These are phyloP conservation scores for Monilinia fructigena DNA, from an alignment of 2,329 filamentous ascomycete species.

Conservation along the genomic window DNA sequence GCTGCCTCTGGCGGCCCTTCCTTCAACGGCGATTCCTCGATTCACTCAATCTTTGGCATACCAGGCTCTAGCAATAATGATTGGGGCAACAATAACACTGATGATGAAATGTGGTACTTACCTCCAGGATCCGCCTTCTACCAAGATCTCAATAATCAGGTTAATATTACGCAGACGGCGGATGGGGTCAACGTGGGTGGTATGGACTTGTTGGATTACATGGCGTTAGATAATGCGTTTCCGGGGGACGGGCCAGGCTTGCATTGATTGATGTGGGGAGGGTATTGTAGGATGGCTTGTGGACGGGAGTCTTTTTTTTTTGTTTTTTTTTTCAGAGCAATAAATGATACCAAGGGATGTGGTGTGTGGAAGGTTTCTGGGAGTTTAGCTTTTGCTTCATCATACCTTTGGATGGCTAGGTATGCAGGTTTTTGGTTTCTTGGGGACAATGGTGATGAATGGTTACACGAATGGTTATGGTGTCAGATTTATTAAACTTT, in stretches of 20 bases:
- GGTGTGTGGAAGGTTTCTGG: background rate
- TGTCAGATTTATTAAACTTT: background rate
- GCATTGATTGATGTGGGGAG: background rate
- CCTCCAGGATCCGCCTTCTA: conserved; percentile 63
- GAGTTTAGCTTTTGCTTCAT: background rate
- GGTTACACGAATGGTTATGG: background rate
- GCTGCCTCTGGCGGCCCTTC: conserved; percentile 30
- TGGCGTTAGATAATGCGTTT: conserved; percentile 55
- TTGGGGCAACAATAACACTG: conserved; percentile 32
- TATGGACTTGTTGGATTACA: conserved; percentile 65
- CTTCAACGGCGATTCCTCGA: conserved; percentile 30
- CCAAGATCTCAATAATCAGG: conserved; percentile 62
- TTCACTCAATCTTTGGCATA: conserved; percentile 35
- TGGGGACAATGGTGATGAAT: background rate
- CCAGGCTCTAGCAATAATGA: conserved; percentile 25
- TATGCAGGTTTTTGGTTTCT: background rate
- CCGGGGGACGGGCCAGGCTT: conserved; percentile 16
- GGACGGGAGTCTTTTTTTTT: background rate
- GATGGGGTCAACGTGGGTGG: conserved; percentile 67
- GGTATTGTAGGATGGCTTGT: background rate
- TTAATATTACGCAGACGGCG: conserved; percentile 61
- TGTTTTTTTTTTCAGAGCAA: background rate
- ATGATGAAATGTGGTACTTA: conserved; percentile 63
- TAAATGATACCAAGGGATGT: conserved; percentile 11
- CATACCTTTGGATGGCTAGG: background rate